These are phyloP conservation scores for Hymenochaete sp. DNA, from an alignment of 1,284 basidiomycete genomes.

Conservation along the genomic window DNA sequence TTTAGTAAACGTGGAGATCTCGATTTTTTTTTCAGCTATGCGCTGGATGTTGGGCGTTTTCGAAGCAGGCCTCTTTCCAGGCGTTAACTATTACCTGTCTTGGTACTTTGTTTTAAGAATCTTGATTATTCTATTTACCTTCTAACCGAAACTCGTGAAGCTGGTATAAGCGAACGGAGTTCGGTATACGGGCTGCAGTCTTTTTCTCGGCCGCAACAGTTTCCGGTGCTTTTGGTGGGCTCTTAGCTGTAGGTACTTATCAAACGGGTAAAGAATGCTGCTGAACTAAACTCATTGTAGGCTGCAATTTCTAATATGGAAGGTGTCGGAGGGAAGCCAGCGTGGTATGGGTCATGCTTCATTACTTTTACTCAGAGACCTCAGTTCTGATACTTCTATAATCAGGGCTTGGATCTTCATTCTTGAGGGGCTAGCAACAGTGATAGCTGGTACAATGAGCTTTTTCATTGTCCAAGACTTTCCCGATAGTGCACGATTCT, in stretches of 20 bases:
- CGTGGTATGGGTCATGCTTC: conserved; percentile 23
- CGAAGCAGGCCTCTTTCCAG: conserved; percentile 64
- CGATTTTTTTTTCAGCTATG: conserved; percentile 41
- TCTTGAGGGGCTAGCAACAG: conserved; percentile 55
- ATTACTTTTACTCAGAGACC: not conserved
- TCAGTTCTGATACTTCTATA: conserved; percentile 23
- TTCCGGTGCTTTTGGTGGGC: conserved; percentile 62
- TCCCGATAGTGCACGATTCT: conserved; percentile 71
- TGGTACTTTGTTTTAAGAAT: conserved; percentile 36
- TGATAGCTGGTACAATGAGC: conserved; percentile 53
- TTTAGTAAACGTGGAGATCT: not conserved
- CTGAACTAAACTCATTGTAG: conserved; percentile 26
- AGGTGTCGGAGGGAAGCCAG: conserved; percentile 55
- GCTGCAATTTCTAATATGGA: conserved; percentile 62
- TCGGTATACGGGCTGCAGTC: conserved; percentile 54
- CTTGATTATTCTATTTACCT: not conserved
- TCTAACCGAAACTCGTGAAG: conserved; percentile 10
- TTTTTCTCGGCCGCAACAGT: conserved; percentile 71
- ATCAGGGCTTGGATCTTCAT: conserved; percentile 67
- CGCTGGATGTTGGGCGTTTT: conserved; percentile 59
- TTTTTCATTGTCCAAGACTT: conserved; percentile 79
- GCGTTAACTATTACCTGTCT: conserved; percentile 61
- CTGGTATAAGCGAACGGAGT: conserved; percentile 66
- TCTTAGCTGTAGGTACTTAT: conserved; percentile 46
- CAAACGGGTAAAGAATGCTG: conserved; percentile 1